Evolutionary conservation across 495 filamentous ascomycete genomes (phyloP), one percentile per base, ranked within the genome.

Genomic region (Sporormia fimetaria): DNA sequence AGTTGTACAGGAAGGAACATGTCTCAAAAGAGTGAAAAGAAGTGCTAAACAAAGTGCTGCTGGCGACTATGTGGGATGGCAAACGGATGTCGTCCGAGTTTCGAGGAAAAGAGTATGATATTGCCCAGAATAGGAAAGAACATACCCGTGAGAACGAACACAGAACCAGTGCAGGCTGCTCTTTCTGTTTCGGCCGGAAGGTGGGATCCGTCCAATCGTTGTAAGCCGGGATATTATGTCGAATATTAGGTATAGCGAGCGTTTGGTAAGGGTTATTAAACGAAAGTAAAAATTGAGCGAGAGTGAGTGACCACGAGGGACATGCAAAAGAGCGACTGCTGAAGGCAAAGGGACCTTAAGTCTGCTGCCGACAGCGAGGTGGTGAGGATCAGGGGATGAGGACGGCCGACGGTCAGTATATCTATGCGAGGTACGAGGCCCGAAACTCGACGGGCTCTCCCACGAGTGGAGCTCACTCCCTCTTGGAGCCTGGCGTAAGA

Each of bases 251-350:
- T 25, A 31, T 15, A n/a, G 25, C 21, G 38, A 4, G 15, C 16
- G 23, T 15, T 14, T 24, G 21, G 10, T 10, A 41, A 6, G 38
- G 8, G 22, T 39, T 39, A 26, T 6, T 6, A 28, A 21, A 9
- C 8, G 9, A 21, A 39, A 27, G 40, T 12, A 6, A 34, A 26
- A 21, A 34, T 18, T 8, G 20, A 40, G 22, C 43, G 31, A 24
- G 44, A 48, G 37, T 23, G 44, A 48, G 30, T 41, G 44, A 42
- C 32, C 31, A 33, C 32, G n/a, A 40, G 21, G 21, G 25, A 38
- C 18, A 15, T 17, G 16, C 29, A 29, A 33, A 29, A n/a, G 28
- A 47, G 16, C 14, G 35, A 28, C 27, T 27, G 29, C 43, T 34
- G 42, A 21, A 33, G 42, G 41, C 41, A 15, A n/a, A 37, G 33